phyloP scores from a whole-genome alignment of 352 stramenopile genomes.

The Pythium volutum region DNA sequence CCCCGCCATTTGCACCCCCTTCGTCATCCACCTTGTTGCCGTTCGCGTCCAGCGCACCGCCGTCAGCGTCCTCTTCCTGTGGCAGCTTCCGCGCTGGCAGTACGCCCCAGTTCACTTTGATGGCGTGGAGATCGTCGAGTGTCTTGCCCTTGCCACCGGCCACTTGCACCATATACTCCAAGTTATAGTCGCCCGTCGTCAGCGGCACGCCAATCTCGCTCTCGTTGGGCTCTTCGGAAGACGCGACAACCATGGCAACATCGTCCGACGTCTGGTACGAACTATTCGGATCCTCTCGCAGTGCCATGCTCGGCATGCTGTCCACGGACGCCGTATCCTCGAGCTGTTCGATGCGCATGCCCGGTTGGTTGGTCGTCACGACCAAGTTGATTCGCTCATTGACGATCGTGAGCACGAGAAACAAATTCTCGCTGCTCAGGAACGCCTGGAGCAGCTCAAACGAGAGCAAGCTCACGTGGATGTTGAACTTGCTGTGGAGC shows the following conservation, averaged over 20 bases:
- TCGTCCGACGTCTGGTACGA: conserved; percentile 57
- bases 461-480: conserved; percentile 77
- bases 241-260: conserved; percentile 46
- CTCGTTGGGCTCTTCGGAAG: conserved; percentile 54
- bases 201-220: conserved; percentile 64
- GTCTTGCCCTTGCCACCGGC: conserved; percentile 39
- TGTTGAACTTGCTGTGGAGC: conserved; percentile 80
- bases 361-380: conserved; percentile 68
- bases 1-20: conserved; percentile 14
- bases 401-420: conserved; percentile 69
- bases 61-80: conserved; percentile 27
- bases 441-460: conserved; percentile 84
- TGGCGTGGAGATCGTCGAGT: conserved; percentile 63
- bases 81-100: conserved; percentile 55
- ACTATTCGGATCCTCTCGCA: conserved; percentile 27
- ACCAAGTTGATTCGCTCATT: conserved; percentile 78
- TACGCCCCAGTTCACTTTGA: conserved; percentile 71
- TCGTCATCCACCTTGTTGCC: conserved; percentile 24
- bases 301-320: conserved; percentile 40
- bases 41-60: conserved; percentile 25
- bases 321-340: conserved; percentile 36
- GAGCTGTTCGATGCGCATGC: conserved; percentile 60
- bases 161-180: conserved; percentile 68
- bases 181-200: conserved; percentile 61
- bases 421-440: conserved; percentile 73